phyloP scores from a whole-genome alignment of 352 stramenopile genomes.

The Phytophthora fragariae region DNA sequence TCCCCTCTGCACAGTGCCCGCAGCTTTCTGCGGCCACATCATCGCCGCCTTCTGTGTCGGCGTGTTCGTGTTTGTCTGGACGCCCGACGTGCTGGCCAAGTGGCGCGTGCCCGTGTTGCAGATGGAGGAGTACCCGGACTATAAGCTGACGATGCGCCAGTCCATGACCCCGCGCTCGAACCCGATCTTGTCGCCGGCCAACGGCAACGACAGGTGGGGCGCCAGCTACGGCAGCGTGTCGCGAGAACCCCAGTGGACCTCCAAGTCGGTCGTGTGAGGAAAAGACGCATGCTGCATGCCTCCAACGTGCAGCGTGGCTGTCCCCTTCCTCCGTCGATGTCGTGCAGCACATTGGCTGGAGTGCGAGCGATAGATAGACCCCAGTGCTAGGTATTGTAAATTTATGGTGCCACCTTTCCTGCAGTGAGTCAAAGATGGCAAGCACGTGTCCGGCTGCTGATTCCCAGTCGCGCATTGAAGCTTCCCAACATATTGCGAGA shows the following conservation, averaged over 20 bases:
- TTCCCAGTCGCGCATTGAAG: conserved; percentile 21
- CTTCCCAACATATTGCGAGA: conserved; percentile 15
- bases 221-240: conserved; percentile 52
- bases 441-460: conserved; percentile 18
- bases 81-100: conserved; percentile 80
- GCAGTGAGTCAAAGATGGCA: conserved; percentile 15
- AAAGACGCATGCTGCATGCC: conserved; percentile 18
- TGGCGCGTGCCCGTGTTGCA: conserved; percentile 69
- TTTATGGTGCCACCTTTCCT: conserved; percentile 22
- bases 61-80: conserved; percentile 87
- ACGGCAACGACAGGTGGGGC: conserved; percentile 29
- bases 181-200: conserved; percentile 47
- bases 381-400: conserved; percentile 37
- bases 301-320: conserved; percentile 26
- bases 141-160: conserved; percentile 81
- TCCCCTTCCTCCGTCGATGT: background rate
- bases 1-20: conserved; percentile 70
- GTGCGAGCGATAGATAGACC: conserved; percentile 13
- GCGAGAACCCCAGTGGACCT: conserved; percentile 40
- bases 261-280: conserved; percentile 41
- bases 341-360: background rate
- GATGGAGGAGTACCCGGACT: conserved; percentile 82
- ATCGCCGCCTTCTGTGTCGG: conserved; percentile 85
- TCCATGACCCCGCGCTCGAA: conserved; percentile 76
- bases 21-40: conserved; percentile 79